Evolutionary conservation across 352 stramenopile genomes (phyloP).

Genomic region (Phytophthora kernoviae): DNA sequence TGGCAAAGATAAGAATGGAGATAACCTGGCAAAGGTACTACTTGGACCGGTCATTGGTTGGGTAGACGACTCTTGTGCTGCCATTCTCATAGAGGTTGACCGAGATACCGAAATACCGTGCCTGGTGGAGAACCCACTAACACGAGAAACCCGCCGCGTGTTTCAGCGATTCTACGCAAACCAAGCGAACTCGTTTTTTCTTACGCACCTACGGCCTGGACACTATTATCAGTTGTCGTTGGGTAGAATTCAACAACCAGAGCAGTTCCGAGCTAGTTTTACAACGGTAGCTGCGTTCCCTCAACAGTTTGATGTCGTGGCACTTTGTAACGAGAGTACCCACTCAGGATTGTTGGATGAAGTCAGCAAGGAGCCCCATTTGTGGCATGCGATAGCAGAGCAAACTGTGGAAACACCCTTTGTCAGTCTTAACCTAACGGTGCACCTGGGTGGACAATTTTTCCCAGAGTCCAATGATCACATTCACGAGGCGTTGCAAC

Average conservation of each 20-base stretch:
- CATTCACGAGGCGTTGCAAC: conserved; percentile 29
- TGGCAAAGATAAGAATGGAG: conserved; percentile 19
- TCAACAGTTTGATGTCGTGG: conserved; percentile 42
- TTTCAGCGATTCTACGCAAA: conserved; percentile 58
- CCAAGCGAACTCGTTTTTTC: conserved; percentile 63
- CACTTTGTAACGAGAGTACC: conserved; percentile 36
- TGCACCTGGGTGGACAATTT: conserved; percentile 63
- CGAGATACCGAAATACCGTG: conserved; percentile 56
- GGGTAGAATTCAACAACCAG: conserved; percentile 44
- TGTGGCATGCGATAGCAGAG: conserved; percentile 42
- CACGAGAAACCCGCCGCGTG: conserved; percentile 37
- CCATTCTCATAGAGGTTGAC: conserved; percentile 75
- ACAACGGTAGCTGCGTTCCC: conserved; percentile 41
- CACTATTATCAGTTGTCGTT: conserved; percentile 67
- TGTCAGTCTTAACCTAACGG: conserved; percentile 41
- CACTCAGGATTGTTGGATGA: conserved; percentile 1
- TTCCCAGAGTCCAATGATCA: conserved; percentile 37
- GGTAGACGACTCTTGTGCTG: conserved; percentile 59
- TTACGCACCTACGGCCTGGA: conserved; percentile 60
- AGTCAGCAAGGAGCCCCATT: neutral
- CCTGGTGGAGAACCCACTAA: conserved; percentile 56
- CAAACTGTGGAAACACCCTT: conserved; percentile 41
- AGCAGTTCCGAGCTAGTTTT: conserved; percentile 51
- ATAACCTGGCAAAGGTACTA: conserved; percentile 40
- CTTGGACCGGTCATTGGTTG: conserved; percentile 74